Base-by-base conservation (phyloP, 352 stramenopile species). In the Aphanomyces invadans region DNA sequence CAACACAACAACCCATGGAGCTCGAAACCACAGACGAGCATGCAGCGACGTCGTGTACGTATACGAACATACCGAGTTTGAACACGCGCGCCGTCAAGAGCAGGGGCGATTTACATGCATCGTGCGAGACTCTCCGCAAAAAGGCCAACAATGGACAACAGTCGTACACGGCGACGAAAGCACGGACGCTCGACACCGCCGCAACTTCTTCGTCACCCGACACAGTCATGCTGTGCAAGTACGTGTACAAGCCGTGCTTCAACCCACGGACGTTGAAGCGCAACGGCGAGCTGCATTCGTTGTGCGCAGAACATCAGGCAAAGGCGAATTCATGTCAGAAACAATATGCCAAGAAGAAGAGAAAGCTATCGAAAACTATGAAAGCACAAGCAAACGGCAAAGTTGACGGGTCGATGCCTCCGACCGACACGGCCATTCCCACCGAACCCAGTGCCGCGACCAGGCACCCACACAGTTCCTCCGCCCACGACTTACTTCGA, bases 191-290 rank as follows among this genome's bases (percentile, higher is more conserved):
- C 23, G 19, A 57, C 23, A 28, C 49, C 1, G 15, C 28, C 23
- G 49, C 49, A 4, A 36, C 49, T 3, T 9, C 38, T 17, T 9
- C 9, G 9, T 17, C 38, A 9, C 9, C 38, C 9, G 38, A 9
- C 9, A 9, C 38, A 9, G 9, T 17, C 9, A 56, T 61, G 11
- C 11, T 29, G 7, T 89, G 81, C 46, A 76, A 76, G 32, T 90
- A 90, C 65, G 76, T 76, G n/a, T 84, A 79, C 74, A 62, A 62
- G 33, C 54, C 54, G 74, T 94, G 85, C 72, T 78, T 74, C 9
- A 90, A 94, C 70, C 80, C 78, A 38, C 81, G 85, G 55, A 83
- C 83, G 44, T 86, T 80, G 57, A 94, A 94, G 74, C 81, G 85
- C 70, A 94, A 94, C 66, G 85, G 83, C 3, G 76, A 94, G 62